Evolutionary conservation across 306 rosid species (phyloP).

Genomic region (Amphicarpaea edgeworthii): DNA sequence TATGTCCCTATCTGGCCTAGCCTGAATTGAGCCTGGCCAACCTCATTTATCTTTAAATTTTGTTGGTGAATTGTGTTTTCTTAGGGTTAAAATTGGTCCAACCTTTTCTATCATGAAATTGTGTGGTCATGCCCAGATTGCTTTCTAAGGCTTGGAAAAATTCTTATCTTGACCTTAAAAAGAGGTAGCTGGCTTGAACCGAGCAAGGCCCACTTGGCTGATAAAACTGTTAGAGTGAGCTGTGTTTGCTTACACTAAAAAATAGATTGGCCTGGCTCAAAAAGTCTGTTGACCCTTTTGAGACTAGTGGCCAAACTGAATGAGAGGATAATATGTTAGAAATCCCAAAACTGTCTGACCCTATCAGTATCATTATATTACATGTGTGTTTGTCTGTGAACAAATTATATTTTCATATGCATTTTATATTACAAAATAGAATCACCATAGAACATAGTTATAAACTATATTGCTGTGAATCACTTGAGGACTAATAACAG

Average conservation of each 20-base stretch:
- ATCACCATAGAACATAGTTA: not conserved
- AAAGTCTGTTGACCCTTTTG: no score
- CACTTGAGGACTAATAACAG: not conserved
- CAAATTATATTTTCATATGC: not conserved
- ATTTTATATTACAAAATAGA: not conserved
- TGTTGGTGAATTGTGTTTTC: not conserved
- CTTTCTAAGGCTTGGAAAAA: not conserved
- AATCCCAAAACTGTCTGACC: not conserved
- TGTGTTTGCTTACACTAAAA: not conserved
- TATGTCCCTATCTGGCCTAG: not conserved
- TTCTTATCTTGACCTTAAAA: not conserved
- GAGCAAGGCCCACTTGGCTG: not conserved
- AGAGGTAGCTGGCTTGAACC: not conserved
- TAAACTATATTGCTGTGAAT: conserved; percentile 2
- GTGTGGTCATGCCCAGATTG: not conserved
- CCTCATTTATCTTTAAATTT: not conserved
- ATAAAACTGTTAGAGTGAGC: not conserved
- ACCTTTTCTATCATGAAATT: conserved; percentile 10
- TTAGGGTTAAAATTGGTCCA: not conserved
- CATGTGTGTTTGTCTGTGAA: not conserved
- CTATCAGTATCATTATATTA: not conserved
- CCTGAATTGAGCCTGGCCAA: conserved; percentile 3
- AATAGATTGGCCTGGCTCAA: no score
- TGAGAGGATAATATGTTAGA: not conserved
- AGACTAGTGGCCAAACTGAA: not conserved